These are phyloP conservation scores for Acorus calamus DNA, from an alignment of 106 monocot genomes.

Conservation along the genomic window DNA sequence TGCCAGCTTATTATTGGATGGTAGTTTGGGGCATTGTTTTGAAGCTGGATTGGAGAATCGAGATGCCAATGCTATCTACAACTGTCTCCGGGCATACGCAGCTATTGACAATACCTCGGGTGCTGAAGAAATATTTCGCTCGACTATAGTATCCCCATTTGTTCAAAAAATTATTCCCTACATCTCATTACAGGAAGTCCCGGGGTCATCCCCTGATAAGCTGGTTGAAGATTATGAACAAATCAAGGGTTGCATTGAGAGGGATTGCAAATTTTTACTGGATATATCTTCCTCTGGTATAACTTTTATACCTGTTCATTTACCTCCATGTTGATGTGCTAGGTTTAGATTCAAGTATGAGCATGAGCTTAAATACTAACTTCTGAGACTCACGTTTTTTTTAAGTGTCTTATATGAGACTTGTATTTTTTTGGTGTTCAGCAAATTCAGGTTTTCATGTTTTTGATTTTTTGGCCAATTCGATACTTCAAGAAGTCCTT, in stretches of 20 bases:
- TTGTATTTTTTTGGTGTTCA: slow-evolving; percentile 25
- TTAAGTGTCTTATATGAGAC: slow-evolving; percentile 5
- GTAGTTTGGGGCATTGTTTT: slow-evolving; percentile 71
- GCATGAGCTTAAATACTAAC: background rate
- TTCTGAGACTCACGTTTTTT: background rate
- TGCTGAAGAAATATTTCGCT: slow-evolving; percentile 89
- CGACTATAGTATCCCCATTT: slow-evolving; percentile 62
- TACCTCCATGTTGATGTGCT: no score
- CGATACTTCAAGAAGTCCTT: slow-evolving; percentile 85
- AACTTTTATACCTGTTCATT: no score
- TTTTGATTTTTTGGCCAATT: slow-evolving; percentile 95
- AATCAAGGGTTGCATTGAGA: slow-evolving; percentile 55
- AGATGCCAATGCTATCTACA: slow-evolving; percentile 72
- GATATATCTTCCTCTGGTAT: slow-evolving; percentile 87
- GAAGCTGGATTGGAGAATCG: slow-evolving; percentile 59
- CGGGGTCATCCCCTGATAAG: slow-evolving; percentile 35
- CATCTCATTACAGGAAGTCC: slow-evolving; percentile 25
- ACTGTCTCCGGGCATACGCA: slow-evolving; percentile 97
- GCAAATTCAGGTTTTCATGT: slow-evolving; percentile 98
- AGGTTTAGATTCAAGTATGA: no score
- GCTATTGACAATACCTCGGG: slow-evolving; percentile 80
- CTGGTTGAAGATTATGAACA: slow-evolving; percentile 68
- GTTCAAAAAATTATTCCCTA: slow-evolving; percentile 64
- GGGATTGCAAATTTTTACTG: slow-evolving; percentile 86
- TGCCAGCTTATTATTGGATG: slow-evolving; percentile 51